phyloP scores from a whole-genome alignment of 1,139 yeast species.

The Yarrowia galli region DNA sequence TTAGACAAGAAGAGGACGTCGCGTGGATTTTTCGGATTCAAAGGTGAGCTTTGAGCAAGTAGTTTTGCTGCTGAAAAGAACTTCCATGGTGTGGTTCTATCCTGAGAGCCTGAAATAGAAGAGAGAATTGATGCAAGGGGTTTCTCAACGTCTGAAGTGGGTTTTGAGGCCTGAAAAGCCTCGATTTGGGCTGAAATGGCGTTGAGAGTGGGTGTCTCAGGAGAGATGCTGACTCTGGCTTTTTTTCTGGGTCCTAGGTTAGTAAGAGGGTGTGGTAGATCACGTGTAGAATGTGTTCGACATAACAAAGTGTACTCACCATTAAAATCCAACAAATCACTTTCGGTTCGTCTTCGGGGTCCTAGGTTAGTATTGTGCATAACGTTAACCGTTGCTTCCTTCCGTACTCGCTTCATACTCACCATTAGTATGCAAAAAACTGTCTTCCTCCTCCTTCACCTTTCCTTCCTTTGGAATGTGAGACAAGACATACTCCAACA shows the following conservation, averaged over 20 bases:
- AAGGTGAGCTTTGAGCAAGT: not conserved
- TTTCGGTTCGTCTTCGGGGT: not conserved
- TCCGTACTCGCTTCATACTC: not conserved
- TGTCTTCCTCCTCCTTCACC: conserved; percentile 15
- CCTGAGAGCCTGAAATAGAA: conserved; percentile 3
- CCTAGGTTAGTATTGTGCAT: not conserved
- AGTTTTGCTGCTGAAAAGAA: conserved; percentile 14
- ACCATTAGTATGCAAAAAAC: too few species aligned
- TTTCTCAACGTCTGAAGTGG: not conserved
- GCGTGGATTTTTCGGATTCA: not conserved
- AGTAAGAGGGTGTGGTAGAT: not conserved
- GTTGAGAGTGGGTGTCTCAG: conserved; percentile 3
- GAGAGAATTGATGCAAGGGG: not conserved
- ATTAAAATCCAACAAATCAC: not conserved
- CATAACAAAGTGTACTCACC: conserved; percentile 7
- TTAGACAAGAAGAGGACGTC: not conserved
- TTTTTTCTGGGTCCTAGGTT: conserved; percentile 25
- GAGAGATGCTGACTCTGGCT: not conserved
- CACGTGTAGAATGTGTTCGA: too few species aligned
- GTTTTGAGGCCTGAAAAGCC: not conserved
- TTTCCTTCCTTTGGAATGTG: not conserved
- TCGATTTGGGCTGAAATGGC: conserved; percentile 2
- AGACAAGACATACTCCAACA: conserved; percentile 11
- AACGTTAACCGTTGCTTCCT: not conserved
- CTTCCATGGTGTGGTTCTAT: conserved; percentile 18